Conservation (phyloP, 1,284 basidiomycete genomes). For the Tremellales sp. region DNA sequence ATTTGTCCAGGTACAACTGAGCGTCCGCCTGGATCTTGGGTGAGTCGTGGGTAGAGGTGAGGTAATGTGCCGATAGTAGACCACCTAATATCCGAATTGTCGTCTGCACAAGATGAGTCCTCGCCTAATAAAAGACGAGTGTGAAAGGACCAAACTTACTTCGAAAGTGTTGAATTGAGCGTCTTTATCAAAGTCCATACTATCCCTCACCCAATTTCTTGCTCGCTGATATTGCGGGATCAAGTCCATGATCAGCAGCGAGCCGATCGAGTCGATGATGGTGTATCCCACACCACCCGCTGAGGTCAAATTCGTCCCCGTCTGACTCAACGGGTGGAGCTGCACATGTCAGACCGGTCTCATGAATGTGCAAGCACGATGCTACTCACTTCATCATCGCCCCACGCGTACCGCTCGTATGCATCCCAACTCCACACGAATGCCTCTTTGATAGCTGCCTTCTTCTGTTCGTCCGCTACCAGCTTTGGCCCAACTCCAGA, state of each 20-base stretch:
- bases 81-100: conserved; percentile 79
- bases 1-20: conserved; percentile 65
- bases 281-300: conserved; percentile 81
- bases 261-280: conserved; percentile 77
- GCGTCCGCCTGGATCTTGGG: conserved; percentile 52
- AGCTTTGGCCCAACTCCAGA: conserved; percentile 15
- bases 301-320: conserved; percentile 69
- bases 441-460: conserved; percentile 66
- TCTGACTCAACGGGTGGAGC: conserved; percentile 72
- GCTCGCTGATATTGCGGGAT: conserved; percentile 73
- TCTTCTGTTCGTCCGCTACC: conserved; percentile 58
- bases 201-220: conserved; percentile 67
- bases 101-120: conserved; percentile 51
- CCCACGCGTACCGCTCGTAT: conserved; percentile 82
- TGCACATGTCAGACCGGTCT: conserved; percentile 10
- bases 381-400: conserved; percentile 61
- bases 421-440: conserved; percentile 65
- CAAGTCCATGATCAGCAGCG: conserved; percentile 79
- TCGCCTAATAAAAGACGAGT: neutral
- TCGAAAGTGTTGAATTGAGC: conserved; percentile 87
- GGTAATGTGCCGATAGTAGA: conserved; percentile 75
- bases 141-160: conserved; percentile 52
- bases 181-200: conserved; percentile 72
- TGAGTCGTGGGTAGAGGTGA: conserved; percentile 52
- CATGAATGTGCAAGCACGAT: neutral